A percentile compares a stretch with the other conserved stretches of the same genome.
Evolutionary conservation across 2,329 filamentous ascomycete species (phyloP).

Genomic region (Alternaria alternata): DNA sequence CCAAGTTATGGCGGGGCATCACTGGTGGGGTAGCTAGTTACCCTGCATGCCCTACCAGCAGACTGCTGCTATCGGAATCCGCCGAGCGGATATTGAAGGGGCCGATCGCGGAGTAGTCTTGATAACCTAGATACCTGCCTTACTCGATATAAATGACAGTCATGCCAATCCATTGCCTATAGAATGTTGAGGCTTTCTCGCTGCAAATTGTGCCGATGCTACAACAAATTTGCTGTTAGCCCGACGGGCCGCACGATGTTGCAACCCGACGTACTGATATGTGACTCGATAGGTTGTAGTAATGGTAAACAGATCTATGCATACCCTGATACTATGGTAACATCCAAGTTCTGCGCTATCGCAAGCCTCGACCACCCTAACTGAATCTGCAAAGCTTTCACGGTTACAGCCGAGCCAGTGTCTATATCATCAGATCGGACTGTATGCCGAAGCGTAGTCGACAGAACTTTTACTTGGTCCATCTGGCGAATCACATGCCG

Average conservation of each 20-base stretch:
- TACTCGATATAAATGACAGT: neutral
- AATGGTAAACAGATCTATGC: slow-evolving; percentile 11
- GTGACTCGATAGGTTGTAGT: slow-evolving; percentile 1
- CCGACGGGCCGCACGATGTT: neutral
- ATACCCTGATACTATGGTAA: slow-evolving; percentile 7
- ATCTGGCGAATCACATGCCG: neutral
- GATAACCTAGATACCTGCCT: slow-evolving; percentile 12
- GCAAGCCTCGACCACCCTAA: neutral
- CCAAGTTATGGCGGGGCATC: slow-evolving; percentile 18
- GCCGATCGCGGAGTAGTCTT: slow-evolving; percentile 20
- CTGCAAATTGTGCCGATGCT: neutral
- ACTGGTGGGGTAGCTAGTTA: slow-evolving; percentile 26
- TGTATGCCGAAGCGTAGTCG: neutral
- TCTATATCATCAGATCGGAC: neutral
- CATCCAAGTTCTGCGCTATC: slow-evolving; percentile 5
- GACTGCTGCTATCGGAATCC: slow-evolving; percentile 20
- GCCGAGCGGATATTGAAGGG: slow-evolving; percentile 25
- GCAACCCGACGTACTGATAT: neutral
- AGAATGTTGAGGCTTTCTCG: neutral
- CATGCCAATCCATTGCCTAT: neutral
- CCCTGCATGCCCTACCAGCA: slow-evolving; percentile 12
- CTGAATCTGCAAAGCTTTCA: neutral
- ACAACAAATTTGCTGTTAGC: neutral
- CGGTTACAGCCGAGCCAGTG: neutral
- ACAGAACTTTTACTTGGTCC: neutral